Percentiles rank a stretch among this genome's conserved stretches.
phyloP scores from a whole-genome alignment of 768 basidiomycete genomes.

The Mycena vitilis region DNA sequence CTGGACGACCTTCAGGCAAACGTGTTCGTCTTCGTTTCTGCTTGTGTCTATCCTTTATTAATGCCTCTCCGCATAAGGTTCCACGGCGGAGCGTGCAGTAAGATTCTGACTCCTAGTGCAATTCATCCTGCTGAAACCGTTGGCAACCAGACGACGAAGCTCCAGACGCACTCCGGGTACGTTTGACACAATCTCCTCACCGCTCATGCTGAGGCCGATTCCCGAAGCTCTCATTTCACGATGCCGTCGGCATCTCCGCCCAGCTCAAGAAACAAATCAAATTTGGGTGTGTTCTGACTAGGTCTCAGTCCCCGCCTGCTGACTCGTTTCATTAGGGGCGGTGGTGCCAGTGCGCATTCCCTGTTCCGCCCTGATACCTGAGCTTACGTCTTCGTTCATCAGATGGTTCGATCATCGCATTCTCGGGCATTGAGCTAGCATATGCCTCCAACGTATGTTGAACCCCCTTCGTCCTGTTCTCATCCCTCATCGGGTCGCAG shows the following conservation, averaged over 20 bases:
- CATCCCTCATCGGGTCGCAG: not conserved
- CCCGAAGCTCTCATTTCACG: conserved; percentile 33
- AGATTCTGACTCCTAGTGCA: not conserved
- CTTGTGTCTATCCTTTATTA: not conserved
- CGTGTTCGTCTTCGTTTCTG: not conserved
- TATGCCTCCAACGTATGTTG: conserved; percentile 20
- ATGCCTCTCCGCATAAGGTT: not conserved
- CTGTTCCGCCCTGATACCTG: too few relatives aligned
- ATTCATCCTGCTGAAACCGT: not conserved
- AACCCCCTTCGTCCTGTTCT: too few relatives aligned
- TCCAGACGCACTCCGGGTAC: not conserved
- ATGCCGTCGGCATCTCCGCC: conserved; percentile 32
- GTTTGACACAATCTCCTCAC: not conserved
- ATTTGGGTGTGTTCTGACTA: conserved; percentile 14
- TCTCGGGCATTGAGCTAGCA: conserved; percentile 13
- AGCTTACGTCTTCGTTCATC: not conserved
- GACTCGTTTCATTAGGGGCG: conserved; percentile 13
- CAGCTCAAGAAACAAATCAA: not conserved
- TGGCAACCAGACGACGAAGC: not conserved
- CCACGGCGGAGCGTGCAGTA: not conserved
- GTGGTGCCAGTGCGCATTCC: conserved; percentile 16
- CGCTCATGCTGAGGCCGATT: not conserved
- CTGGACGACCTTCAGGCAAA: not conserved
- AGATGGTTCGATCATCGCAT: conserved; percentile 34
- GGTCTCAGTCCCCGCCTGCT: not conserved